These are phyloP conservation scores for Pseudocercospora crystallina DNA, from an alignment of 2,329 filamentous ascomycete genomes.

Conservation along the genomic window DNA sequence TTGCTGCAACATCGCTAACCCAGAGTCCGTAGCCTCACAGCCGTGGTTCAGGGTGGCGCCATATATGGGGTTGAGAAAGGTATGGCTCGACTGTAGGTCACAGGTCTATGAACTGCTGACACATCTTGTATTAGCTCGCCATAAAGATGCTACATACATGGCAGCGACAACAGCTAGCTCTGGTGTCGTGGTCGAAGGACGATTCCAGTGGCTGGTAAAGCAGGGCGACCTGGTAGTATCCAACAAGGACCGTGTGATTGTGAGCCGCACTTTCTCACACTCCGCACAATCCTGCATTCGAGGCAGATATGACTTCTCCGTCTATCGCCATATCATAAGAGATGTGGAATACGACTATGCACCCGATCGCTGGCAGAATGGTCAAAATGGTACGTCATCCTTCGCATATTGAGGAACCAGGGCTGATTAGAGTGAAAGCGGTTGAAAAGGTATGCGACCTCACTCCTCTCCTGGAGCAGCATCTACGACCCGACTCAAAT, in stretches of 20 bases:
- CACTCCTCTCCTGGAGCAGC: too few species aligned
- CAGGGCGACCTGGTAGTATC: background rate
- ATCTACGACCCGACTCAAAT: too few species aligned
- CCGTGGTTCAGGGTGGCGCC: constrained; percentile 4
- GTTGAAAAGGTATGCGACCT: too few species aligned
- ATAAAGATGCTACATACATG: constrained; percentile 2
- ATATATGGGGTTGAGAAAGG: constrained; percentile 3
- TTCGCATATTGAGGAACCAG: too few species aligned
- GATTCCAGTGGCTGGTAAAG: background rate
- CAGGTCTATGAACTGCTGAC: background rate
- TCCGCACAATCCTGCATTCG: too few species aligned
- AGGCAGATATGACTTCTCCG: too few species aligned
- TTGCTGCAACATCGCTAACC: background rate
- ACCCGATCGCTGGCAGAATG: too few species aligned
- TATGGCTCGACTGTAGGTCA: background rate
- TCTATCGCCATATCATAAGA: too few species aligned
- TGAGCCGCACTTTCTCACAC: too few species aligned
- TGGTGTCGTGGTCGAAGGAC: background rate
- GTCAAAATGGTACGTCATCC: too few species aligned
- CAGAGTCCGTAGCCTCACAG: background rate
- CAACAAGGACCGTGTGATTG: background rate
- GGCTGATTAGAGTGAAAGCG: too few species aligned
- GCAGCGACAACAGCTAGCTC: background rate
- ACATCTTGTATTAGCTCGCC: background rate
- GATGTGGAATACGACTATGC: too few species aligned